Conservation (phyloP, 192 early-diverging fungal species). For the Mortierella hygrophila region DNA sequence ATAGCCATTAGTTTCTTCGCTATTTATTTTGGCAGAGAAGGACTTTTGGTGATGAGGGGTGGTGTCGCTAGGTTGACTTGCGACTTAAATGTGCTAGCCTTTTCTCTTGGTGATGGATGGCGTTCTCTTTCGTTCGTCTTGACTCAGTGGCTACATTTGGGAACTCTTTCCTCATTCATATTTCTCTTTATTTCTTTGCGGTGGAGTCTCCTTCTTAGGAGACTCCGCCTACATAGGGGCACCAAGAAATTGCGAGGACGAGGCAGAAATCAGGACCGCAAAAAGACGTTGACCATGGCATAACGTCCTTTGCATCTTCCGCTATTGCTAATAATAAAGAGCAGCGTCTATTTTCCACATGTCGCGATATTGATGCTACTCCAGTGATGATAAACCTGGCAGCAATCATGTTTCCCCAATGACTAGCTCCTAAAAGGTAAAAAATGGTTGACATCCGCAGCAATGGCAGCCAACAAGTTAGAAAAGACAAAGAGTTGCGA, state of each 20-base stretch:
- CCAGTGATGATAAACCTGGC: no score
- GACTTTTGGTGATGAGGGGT: constrained; percentile 1
- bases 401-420: no score
- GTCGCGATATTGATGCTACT: no score
- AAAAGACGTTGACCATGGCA: not conserved
- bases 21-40: not conserved
- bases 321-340: not conserved
- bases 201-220: constrained; percentile 1
- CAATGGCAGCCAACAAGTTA: no score
- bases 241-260: not conserved
- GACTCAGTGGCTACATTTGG: not conserved
- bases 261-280: not conserved
- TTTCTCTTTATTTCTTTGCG: not conserved
- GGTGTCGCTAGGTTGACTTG: constrained; percentile 17
- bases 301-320: not conserved
- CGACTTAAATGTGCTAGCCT: constrained; percentile 18
- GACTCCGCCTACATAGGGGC: not conserved
- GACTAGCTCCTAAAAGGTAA: no score
- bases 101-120: not conserved
- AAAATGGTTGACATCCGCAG: no score
- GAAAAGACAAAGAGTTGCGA: not conserved
- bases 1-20: constrained; percentile 1
- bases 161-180: not conserved
- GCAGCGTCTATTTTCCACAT: no score
- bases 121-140: not conserved